Conservation (phyloP, 2,329 filamentous ascomycete species). For the Fusarium falciforme region DNA sequence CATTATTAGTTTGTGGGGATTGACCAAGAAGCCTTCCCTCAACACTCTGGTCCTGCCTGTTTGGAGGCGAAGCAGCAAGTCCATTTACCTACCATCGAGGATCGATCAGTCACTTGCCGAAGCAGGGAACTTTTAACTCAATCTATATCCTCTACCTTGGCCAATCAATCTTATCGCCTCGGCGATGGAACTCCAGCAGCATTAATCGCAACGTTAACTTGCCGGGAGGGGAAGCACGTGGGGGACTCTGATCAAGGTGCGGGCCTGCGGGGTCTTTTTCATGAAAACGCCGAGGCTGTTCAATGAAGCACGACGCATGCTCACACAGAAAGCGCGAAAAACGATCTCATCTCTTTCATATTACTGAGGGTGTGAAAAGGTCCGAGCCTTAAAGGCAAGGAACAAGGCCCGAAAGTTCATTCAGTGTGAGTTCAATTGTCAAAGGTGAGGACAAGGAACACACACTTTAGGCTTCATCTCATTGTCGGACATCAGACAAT, state of each 20-base stretch:
- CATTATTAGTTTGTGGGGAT: not conserved
- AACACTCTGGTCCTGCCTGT: not conserved
- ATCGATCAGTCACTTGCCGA: not conserved
- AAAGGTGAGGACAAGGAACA: no score
- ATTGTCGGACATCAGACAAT: no score
- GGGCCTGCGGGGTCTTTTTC: not conserved
- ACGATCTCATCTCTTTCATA: not conserved
- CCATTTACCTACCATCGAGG: not conserved
- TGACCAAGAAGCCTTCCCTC: not conserved
- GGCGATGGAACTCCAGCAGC: not conserved
- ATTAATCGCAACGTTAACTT: not conserved
- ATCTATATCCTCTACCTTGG: not conserved
- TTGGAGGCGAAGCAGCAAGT: not conserved
- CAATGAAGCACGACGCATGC: not conserved
- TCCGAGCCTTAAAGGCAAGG: not conserved
- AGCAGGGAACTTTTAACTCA: not conserved
- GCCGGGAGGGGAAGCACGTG: not conserved
- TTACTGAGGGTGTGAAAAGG: fast-evolving
- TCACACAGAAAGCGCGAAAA: not conserved
- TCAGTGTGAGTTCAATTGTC: not conserved
- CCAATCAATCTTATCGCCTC: not conserved
- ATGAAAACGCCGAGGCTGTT: not conserved
- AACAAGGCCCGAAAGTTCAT: not conserved
- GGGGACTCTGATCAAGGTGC: not conserved
- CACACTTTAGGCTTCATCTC: not conserved